Evolutionary conservation across 1,284 basidiomycete species (phyloP).

Genomic region (Ceratobasidium theobromae): DNA sequence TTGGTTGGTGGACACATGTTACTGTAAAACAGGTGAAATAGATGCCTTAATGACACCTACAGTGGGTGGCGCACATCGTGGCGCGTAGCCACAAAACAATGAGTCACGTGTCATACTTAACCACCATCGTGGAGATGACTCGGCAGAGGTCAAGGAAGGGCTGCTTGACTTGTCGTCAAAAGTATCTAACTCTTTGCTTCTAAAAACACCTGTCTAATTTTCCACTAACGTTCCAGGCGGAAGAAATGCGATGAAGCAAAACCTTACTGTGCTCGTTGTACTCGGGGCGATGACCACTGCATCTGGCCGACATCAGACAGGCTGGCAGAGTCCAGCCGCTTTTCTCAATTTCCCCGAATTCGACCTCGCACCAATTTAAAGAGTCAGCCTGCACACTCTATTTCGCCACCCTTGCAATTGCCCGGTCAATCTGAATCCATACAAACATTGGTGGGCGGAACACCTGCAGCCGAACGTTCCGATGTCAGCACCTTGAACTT

Average conservation of each 20-base stretch:
- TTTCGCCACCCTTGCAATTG: background rate
- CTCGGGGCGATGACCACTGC: background rate
- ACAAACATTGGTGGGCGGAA: background rate
- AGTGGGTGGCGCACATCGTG: too few species aligned
- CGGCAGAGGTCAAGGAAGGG: background rate
- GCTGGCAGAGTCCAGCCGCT: background rate
- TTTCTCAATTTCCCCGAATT: too few species aligned
- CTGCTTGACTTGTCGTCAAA: background rate
- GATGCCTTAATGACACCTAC: too few species aligned
- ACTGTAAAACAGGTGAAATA: too few species aligned
- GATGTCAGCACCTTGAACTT: too few species aligned
- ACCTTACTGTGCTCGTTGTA: slow-evolving; percentile 9
- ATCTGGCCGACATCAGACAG: background rate
- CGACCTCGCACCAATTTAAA: too few species aligned
- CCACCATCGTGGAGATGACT: background rate
- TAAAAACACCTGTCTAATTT: background rate
- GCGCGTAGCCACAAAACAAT: too few species aligned
- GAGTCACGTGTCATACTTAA: background rate
- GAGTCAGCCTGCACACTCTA: too few species aligned
- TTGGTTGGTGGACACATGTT: too few species aligned
- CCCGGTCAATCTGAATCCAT: background rate
- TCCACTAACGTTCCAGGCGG: background rate
- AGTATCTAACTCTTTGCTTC: background rate
- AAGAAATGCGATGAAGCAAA: background rate
- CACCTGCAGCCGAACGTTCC: too few species aligned